These are phyloP conservation scores for Tylopilus cervinicoccineus DNA, from an alignment of 768 basidiomycete species.

Conservation along the genomic window DNA sequence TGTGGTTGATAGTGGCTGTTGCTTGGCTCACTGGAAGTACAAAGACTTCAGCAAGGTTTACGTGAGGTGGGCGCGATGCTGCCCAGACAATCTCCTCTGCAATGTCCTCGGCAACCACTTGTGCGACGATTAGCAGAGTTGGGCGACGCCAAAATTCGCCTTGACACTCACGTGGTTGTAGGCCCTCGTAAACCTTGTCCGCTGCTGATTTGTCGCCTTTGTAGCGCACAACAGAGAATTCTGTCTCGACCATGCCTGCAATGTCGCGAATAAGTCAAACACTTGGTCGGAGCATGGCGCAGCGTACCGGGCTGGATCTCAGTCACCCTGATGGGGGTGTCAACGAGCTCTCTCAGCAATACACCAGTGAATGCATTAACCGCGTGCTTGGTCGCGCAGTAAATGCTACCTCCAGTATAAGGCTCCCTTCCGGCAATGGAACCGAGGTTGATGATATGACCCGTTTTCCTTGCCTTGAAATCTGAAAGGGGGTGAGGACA, in stretches of 20 bases:
- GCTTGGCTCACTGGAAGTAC: conserved; percentile 83
- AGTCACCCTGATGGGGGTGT: conserved; percentile 89
- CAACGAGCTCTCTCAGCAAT: conserved; percentile 82
- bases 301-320: conserved; percentile 86
- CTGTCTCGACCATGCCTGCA: conserved; percentile 81
- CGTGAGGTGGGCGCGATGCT: conserved; percentile 86
- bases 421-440: conserved; percentile 87
- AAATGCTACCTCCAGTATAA: conserved; percentile 89
- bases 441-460: conserved; percentile 93
- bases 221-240: conserved; percentile 90
- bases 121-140: conserved; percentile 5
- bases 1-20: conserved; percentile 57
- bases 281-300: conserved; percentile 1
- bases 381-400: conserved; percentile 87
- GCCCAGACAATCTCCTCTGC: conserved; percentile 99
- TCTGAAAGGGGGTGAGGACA: conserved; percentile 39
- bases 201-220: conserved; percentile 80
- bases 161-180: conserved; percentile 68
- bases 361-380: conserved; percentile 84
- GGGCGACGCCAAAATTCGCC: neutral
- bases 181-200: conserved; percentile 85
- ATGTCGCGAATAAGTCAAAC: neutral
- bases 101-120: conserved; percentile 81
- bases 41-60: conserved; percentile 82
- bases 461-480: conserved; percentile 71